phyloP scores from a whole-genome alignment of 2,329 filamentous ascomycete species.

The Furcasterigmium furcatum region DNA sequence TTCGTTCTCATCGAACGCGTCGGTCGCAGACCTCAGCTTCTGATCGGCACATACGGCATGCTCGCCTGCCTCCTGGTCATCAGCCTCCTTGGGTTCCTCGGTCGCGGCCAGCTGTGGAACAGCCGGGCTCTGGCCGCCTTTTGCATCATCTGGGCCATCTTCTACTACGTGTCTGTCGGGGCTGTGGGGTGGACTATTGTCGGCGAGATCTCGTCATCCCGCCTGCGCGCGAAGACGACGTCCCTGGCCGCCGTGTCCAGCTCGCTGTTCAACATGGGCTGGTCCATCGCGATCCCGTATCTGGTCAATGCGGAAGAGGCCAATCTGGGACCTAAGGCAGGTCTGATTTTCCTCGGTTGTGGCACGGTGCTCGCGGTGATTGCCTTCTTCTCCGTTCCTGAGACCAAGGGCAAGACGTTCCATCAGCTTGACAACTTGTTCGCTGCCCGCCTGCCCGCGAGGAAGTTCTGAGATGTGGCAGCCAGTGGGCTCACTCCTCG shows the following conservation, averaged over 20 bases:
- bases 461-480: conserved; percentile 16
- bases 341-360: conserved; percentile 32
- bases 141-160: conserved; percentile 57
- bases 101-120: conserved; percentile 51
- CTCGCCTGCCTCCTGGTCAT: neutral
- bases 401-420: conserved; percentile 19
- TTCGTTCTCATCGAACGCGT: neutral
- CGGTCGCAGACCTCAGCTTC: neutral
- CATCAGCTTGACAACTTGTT: conserved; percentile 22
- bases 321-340: conserved; percentile 33
- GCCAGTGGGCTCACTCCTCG: too few species aligned
- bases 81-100: conserved; percentile 7
- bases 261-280: conserved; percentile 10
- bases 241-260: conserved; percentile 31
- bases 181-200: conserved; percentile 1
- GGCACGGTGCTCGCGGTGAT: conserved; percentile 8
- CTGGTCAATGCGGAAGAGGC: conserved; percentile 16
- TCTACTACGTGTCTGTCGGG: neutral
- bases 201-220: conserved; percentile 1
- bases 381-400: conserved; percentile 27
- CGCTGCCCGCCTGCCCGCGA: conserved; percentile 16
- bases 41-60: neutral
- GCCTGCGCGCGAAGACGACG: conserved; percentile 12
- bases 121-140: conserved; percentile 73
- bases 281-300: conserved; percentile 15